phyloP scores from a whole-genome alignment of 371 early-diverging fungal genomes.

The Sporodiniella umbellata region DNA sequence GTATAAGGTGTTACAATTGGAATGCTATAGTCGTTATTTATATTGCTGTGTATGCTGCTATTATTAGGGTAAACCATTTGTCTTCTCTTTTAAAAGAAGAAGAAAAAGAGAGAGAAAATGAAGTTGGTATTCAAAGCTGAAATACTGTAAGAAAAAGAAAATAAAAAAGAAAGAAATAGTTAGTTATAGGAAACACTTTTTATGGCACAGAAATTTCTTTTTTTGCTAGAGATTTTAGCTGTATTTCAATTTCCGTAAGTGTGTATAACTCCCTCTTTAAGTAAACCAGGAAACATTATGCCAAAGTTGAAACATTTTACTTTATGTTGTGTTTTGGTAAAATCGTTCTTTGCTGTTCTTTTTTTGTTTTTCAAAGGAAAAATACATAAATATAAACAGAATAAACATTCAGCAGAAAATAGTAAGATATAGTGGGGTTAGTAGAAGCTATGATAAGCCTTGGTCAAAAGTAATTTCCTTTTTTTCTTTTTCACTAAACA shows the following conservation, averaged over 20 bases:
- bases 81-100: background rate
- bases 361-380: background rate
- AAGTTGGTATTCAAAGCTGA: too few species aligned
- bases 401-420: background rate
- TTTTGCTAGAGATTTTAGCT: too few species aligned
- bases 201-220: too few species aligned
- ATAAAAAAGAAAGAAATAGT: too few species aligned
- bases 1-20: conserved; percentile 13
- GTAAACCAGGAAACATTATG: too few species aligned
- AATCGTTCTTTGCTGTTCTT: too few species aligned
- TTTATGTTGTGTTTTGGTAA: background rate
- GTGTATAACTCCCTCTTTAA: too few species aligned
- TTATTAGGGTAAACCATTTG: background rate
- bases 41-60: background rate
- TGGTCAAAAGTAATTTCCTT: background rate
- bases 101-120: background rate
- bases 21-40: conserved; percentile 8
- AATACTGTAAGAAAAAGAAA: too few species aligned
- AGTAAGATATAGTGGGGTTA: background rate
- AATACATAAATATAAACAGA: background rate
- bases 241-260: too few species aligned
- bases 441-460: background rate
- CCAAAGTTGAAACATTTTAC: background rate
- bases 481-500: conserved; percentile 3
- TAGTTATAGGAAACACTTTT: too few species aligned